A percentile compares a stretch with the other conserved stretches of the same genome.
Conservation (phyloP, 192 early-diverging fungal species). For the Backusella psychrophila region DNA sequence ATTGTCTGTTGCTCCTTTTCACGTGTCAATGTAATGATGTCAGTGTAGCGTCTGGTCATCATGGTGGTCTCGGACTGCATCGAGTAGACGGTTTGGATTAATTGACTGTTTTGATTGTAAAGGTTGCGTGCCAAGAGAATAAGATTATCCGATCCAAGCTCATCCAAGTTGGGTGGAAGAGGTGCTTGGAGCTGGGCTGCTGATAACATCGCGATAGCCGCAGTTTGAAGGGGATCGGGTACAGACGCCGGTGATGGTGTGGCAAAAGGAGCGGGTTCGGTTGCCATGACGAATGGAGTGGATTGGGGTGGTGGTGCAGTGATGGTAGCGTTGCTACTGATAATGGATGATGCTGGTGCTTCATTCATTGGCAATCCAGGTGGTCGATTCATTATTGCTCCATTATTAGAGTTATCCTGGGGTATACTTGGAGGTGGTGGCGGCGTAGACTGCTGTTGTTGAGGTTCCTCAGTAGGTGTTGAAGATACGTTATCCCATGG, state of each 20-base stretch:
- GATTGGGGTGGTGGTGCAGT: background rate
- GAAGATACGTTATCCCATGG: background rate
- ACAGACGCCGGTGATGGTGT: background rate
- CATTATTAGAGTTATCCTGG: background rate
- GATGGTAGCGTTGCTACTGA: background rate
- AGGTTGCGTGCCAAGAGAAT: conserved; percentile 24
- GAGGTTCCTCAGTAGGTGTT: background rate
- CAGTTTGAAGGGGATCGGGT: background rate
- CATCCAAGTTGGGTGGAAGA: background rate
- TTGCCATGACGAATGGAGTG: background rate
- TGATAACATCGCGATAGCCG: background rate
- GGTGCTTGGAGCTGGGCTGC: background rate
- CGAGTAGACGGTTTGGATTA: conserved; percentile 42
- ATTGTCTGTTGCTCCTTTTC: conserved; percentile 36
- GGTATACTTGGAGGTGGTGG: background rate
- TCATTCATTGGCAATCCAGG: background rate
- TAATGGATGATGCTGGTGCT: background rate
- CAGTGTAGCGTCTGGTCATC: conserved; percentile 42
- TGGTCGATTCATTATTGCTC: background rate
- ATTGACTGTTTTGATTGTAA: conserved; percentile 42
- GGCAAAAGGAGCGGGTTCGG: background rate
- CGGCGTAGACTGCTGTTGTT: background rate
- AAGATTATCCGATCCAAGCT: background rate
- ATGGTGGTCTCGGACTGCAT: conserved; percentile 50
- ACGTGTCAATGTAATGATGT: conserved; percentile 38